phyloP scores from a whole-genome alignment of 306 rosid species.

The Pterocarpus santalinus region DNA sequence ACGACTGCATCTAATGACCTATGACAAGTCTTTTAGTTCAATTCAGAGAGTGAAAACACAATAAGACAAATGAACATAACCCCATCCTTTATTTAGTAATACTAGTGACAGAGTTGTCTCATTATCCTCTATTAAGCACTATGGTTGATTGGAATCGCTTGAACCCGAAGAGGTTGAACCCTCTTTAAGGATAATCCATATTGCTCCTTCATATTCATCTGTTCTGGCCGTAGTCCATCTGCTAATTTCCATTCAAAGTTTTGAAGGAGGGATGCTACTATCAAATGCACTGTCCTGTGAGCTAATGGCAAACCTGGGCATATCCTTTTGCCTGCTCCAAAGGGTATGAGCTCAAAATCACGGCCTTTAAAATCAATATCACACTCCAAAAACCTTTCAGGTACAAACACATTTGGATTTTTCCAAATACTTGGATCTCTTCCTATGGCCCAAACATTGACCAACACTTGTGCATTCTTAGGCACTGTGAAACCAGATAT shows the following conservation, averaged over 20 bases:
- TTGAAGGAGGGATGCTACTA: conserved; percentile 40
- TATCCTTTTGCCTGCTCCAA: conserved; percentile 58
- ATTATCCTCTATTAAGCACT: too few relatives aligned
- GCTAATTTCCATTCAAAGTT: conserved; percentile 47
- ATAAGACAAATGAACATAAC: too few relatives aligned
- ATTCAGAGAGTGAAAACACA: too few relatives aligned
- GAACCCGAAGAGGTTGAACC: conserved; percentile 29
- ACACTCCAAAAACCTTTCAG: conserved; percentile 43
- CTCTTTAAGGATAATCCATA: conserved; percentile 6
- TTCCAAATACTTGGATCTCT: conserved; percentile 48
- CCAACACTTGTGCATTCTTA: conserved; percentile 42
- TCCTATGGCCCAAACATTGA: conserved; percentile 59
- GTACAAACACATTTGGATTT: conserved; percentile 41
- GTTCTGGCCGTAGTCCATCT: conserved; percentile 24
- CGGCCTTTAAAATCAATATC: conserved; percentile 40
- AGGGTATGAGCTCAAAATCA: conserved; percentile 48
- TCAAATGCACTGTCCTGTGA: not conserved
- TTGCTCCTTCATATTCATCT: conserved; percentile 22
- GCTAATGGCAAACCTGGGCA: conserved; percentile 55
- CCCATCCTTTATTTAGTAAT: too few relatives aligned
- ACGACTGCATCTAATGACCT: too few relatives aligned
- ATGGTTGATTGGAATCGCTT: not conserved
- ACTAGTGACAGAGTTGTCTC: too few relatives aligned
- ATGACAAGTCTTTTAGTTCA: too few relatives aligned
- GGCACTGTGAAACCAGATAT: conserved; percentile 36